Evolutionary conservation across 306 rosid species (phyloP).

Genomic region (Cucurbita ficifolia): DNA sequence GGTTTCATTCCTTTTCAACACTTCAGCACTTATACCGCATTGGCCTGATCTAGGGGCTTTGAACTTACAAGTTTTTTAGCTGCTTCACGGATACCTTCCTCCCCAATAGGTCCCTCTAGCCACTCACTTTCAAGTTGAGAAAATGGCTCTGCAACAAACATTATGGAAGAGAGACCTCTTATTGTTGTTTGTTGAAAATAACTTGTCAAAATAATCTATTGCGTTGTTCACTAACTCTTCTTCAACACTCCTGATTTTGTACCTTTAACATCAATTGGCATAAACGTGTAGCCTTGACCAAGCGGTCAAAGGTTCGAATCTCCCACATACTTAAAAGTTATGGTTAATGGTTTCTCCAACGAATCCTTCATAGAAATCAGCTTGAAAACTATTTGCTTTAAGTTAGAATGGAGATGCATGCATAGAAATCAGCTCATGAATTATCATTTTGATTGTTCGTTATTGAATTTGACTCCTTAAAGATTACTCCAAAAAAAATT

Average conservation of each 20-base stretch:
- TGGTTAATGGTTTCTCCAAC: no score
- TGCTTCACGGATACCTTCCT: neutral
- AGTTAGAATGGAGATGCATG: neutral
- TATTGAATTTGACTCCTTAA: neutral
- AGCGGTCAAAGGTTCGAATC: no score
- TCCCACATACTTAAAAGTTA: no score
- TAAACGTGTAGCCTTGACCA: no score
- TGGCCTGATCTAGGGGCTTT: neutral
- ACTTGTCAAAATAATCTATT: neutral
- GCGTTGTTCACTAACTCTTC: neutral
- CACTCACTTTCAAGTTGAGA: neutral
- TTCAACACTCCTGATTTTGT: neutral
- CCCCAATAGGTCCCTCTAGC: neutral
- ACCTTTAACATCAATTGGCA: neutral
- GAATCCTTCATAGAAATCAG: no score
- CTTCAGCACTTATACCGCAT: neutral
- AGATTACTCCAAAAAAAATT: neutral
- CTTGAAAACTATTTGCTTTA: neutral
- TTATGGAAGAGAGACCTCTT: neutral
- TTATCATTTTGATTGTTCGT: neutral
- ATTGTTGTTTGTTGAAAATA: no score
- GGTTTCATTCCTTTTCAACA: neutral
- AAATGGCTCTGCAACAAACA: neutral
- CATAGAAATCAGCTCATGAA: neutral
- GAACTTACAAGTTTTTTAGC: neutral